These are phyloP conservation scores for Polytolypa hystricis DNA, from an alignment of 2,329 filamentous ascomycete genomes.

Conservation along the genomic window DNA sequence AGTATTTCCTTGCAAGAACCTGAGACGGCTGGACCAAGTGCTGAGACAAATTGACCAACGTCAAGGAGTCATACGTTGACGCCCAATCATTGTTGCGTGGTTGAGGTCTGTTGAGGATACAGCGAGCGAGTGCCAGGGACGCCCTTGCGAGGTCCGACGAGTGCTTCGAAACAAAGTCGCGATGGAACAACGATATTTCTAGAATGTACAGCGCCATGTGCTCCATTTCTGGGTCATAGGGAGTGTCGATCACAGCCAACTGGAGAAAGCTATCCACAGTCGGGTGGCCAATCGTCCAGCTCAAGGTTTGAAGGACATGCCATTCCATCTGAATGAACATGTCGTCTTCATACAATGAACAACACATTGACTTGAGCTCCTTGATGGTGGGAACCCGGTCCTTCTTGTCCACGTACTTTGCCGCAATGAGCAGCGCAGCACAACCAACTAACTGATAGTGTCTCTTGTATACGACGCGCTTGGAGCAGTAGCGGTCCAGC, in stretches of 20 bases:
- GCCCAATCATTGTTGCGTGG: constrained; percentile 66
- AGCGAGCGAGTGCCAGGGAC: constrained; percentile 73
- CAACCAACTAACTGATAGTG: constrained; percentile 98
- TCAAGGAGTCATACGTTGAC: constrained; percentile 40
- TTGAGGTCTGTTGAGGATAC: constrained; percentile 72
- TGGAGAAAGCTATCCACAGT: constrained; percentile 92
- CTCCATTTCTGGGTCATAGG: constrained; percentile 76
- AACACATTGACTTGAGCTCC: constrained; percentile 98
- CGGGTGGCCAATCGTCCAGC: constrained; percentile 92
- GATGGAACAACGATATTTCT: constrained; percentile 91
- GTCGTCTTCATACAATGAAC: constrained; percentile 92
- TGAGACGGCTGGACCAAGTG: constrained; percentile 56
- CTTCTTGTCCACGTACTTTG: constrained; percentile 98
- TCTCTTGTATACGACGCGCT: constrained; percentile 95
- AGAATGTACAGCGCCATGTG: constrained; percentile 90
- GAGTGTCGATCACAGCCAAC: constrained; percentile 64
- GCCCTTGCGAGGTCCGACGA: constrained; percentile 85
- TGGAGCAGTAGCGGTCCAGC: constrained; percentile 94
- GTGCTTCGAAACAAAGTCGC: constrained; percentile 87
- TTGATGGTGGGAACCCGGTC: constrained; percentile 95
- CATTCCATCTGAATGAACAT: constrained; percentile 99
- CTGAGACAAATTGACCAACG: constrained; percentile 51
- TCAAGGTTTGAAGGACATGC: constrained; percentile 94
- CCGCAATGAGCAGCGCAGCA: constrained; percentile 86
- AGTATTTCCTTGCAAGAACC: constrained; percentile 58